phyloP scores from a whole-genome alignment of 2,329 filamentous ascomycete species.

The Amauroascus niger region DNA sequence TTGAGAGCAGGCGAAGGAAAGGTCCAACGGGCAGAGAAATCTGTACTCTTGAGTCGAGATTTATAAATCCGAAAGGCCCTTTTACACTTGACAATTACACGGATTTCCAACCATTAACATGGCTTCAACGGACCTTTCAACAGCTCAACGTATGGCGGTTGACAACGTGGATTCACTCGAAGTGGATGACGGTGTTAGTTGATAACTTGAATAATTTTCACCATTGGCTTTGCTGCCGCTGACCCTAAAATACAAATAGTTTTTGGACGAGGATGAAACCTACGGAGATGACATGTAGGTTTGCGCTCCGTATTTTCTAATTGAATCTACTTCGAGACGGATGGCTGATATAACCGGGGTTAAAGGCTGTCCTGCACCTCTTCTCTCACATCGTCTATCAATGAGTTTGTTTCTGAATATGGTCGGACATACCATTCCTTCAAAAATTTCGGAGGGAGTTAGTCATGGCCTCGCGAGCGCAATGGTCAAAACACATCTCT shows the following conservation, averaged over 20 bases:
- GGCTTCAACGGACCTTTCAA: not conserved
- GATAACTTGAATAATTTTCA: not conserved
- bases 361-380: slow-evolving; percentile 4
- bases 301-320: not conserved
- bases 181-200: not conserved
- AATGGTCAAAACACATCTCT: not conserved
- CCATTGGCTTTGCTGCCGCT: not conserved
- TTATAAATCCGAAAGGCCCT: not conserved
- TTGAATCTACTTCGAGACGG: not conserved
- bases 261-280: not conserved
- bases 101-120: not conserved
- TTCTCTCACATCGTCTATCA: slow-evolving; percentile 12
- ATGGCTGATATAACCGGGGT: not conserved
- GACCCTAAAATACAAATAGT: not conserved
- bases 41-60: not conserved
- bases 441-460: slow-evolving; percentile 10
- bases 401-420: slow-evolving; percentile 24
- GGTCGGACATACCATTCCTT: slow-evolving; percentile 22
- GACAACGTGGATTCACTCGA: not conserved
- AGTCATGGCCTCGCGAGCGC: not conserved
- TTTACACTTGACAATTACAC: not conserved
- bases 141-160: not conserved
- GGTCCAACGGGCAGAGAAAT: not conserved
- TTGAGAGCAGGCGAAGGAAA: not conserved
- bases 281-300: slow-evolving; percentile 3